Base-by-base conservation (phyloP, 805 yeast genomes). In the Candida schatavii region DNA sequence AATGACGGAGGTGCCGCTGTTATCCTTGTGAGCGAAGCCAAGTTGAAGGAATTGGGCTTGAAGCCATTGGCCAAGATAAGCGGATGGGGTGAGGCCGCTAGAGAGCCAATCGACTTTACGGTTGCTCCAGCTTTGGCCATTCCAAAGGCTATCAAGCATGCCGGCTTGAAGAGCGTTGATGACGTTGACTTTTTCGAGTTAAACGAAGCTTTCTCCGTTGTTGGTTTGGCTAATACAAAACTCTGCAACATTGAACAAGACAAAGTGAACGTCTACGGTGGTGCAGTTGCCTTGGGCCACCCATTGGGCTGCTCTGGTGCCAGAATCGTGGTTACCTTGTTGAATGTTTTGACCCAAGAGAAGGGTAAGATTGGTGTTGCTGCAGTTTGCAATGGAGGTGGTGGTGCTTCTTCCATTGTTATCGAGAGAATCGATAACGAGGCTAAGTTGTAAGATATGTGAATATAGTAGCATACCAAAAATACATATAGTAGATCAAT, bases 71-170 rank as follows among this genome's bases (percentile, higher is more conserved):
- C 97, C 46, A 81, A 81, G 65, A 83, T 93, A 56, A 62, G 78
- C 41, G 95, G 97, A 46, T 91, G 96, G 96, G 99, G 96, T 68
- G 99, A 93, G 64, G 98, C 98, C 57, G 99, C 95, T 43, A 90
- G 88, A 64, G 81, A 81, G 34, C 99, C 99, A 51, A 78, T 85
- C 55, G 95, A 90, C 70, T 93, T 93, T 77, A 91, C 99, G 42
- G 85, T 93, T 68, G 89, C 98, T 23, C 99, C 99, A 51, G 71
- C 96, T 27, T 74, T 89, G 60, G 97, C 99, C 41, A 81, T 91
- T 55, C 97, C 97, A 70, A 91, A 90, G 76, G 98, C 97, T 30
- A 75, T 93, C 58, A 85, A 88, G 68, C 93, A 83, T 58, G 96
- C 97, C 32, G 42, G 36, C 15, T 36, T 36, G 19, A 23, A n/a